A percentile compares a stretch with the other conserved stretches of the same genome.
These are phyloP conservation scores for Ganoderma sinense DNA, from an alignment of 1,284 basidiomycete genomes.

Conservation along the genomic window DNA sequence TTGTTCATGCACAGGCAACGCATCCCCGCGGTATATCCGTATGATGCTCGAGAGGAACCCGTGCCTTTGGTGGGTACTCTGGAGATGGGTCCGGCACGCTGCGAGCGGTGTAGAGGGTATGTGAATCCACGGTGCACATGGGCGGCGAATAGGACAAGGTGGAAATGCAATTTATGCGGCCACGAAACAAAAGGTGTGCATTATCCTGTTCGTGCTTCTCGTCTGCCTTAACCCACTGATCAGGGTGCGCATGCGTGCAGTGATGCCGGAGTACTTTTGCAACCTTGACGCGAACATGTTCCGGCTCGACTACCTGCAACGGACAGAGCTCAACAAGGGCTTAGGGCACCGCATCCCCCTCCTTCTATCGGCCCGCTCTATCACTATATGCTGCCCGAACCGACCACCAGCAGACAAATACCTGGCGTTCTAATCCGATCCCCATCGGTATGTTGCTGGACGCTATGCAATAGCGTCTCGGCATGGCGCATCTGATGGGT, in stretches of 20 bases:
- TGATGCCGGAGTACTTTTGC: slow-evolving; percentile 86
- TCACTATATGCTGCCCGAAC: slow-evolving; percentile 54
- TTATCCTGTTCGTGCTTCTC: slow-evolving; percentile 4
- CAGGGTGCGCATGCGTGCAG: slow-evolving; percentile 46
- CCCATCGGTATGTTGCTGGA: not conserved
- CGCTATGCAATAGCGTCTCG: slow-evolving; percentile 72
- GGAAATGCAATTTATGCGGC: slow-evolving; percentile 94
- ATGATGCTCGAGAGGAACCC: slow-evolving; percentile 82
- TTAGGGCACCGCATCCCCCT: no score
- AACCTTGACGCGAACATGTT: slow-evolving; percentile 84
- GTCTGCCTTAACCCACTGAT: slow-evolving; percentile 3
- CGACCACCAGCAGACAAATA: no score
- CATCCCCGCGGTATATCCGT: slow-evolving; percentile 72
- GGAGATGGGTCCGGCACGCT: slow-evolving; percentile 83
- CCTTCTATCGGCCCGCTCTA: slow-evolving; percentile 61
- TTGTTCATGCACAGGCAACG: slow-evolving; percentile 71
- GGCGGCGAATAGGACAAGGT: slow-evolving; percentile 85
- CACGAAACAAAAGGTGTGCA: slow-evolving; percentile 81
- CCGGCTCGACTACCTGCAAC: slow-evolving; percentile 83
- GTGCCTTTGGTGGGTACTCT: slow-evolving; percentile 82
- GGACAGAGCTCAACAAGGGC: slow-evolving; percentile 93
- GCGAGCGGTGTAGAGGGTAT: slow-evolving; percentile 89
- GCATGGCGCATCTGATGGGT: slow-evolving; percentile 90
- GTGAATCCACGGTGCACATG: slow-evolving; percentile 96
- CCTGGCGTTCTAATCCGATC: not conserved